phyloP scores from a whole-genome alignment of 768 basidiomycete genomes.

The Tulasnella sp. region DNA sequence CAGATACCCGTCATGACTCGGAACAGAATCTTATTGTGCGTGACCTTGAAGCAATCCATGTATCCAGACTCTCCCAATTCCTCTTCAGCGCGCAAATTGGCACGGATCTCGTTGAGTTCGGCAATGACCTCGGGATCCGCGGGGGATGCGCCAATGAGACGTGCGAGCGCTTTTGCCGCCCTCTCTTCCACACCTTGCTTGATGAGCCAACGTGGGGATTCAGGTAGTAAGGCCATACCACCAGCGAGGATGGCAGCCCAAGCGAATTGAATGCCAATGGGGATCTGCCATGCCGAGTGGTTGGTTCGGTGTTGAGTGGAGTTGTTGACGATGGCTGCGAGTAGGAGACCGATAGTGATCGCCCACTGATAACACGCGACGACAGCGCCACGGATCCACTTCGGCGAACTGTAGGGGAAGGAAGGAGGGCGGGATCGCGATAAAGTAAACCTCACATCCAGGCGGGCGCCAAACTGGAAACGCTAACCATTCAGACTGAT shows the following conservation, averaged over 20 bases:
- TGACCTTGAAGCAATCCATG: slow-evolving; percentile 46
- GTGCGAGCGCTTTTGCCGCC: slow-evolving; percentile 50
- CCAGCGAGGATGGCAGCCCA: slow-evolving; percentile 62
- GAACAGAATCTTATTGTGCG: slow-evolving; percentile 51
- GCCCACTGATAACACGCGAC: slow-evolving; percentile 58
- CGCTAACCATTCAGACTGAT: slow-evolving; percentile 47
- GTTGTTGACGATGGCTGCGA: slow-evolving; percentile 60
- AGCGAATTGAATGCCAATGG: slow-evolving; percentile 66
- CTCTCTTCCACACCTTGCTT: slow-evolving; percentile 51
- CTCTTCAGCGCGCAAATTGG: slow-evolving; percentile 53
- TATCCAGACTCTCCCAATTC: slow-evolving; percentile 52
- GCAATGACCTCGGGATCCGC: slow-evolving; percentile 44
- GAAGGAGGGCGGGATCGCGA: too few species aligned
- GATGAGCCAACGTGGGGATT: slow-evolving; percentile 70
- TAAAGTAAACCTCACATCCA: not conserved
- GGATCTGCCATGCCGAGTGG: slow-evolving; percentile 53
- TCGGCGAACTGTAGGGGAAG: slow-evolving; percentile 46
- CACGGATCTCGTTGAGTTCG: slow-evolving; percentile 43
- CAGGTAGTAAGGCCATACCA: slow-evolving; percentile 69
- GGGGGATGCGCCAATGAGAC: slow-evolving; percentile 47
- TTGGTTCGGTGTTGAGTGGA: slow-evolving; percentile 44
- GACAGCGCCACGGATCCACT: slow-evolving; percentile 64
- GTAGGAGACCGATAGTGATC: slow-evolving; percentile 60
- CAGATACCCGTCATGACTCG: slow-evolving; percentile 77
- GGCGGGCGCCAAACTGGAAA: not conserved